Evolutionary conservation across 495 filamentous ascomycete species (phyloP), one percentile per base, ranked within the genome.

Genomic region (Halenospora varia): DNA sequence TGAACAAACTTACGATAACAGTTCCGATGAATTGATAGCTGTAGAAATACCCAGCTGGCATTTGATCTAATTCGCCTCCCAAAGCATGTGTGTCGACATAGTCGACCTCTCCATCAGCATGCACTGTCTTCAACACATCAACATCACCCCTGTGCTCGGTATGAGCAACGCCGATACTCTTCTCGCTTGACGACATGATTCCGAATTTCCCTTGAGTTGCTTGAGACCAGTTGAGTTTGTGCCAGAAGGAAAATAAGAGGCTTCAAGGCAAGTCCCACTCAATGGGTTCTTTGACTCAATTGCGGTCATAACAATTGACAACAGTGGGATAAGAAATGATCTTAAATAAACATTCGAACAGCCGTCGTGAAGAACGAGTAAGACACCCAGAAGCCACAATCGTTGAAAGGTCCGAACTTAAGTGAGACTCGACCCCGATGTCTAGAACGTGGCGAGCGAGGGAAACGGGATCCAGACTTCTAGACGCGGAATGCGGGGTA

Each of bases 1-100:
- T 4, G 13, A 35, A 6, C 6, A 35, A 35, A 51, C 48, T 25
- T 24, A 51, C 48, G 8, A 17, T 35, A n/a, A 51, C 57, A 3
- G 61, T 54, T 51, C 61, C 61, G 22, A 64, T 51, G 53, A 64
- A 64, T 11, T 56, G 44, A 39, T 42, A 56, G 52, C 35, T 64
- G 10, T 52, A 40, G 41, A 55, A 64, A 26, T 64, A 64, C 1
- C 57, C 57, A 29, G 24, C 4, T 0, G 61, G 61, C 58, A 64
- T 56, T 2, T 61, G 56, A 6, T 48, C 48, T 10, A 57, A 23
- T 4, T 57, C 54, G 15, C 54, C 54, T 15, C 54, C 54, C 3
- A 57, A 10, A 19, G 54, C 54, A 2, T 26, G 18, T 10, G 18
- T 47, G 49, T 57, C 54, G 42, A 57, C 35, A 50, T 57, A 57